Evolutionary conservation across 495 filamentous ascomycete genomes (phyloP).

Genomic region (Aspergillus avenaceus): DNA sequence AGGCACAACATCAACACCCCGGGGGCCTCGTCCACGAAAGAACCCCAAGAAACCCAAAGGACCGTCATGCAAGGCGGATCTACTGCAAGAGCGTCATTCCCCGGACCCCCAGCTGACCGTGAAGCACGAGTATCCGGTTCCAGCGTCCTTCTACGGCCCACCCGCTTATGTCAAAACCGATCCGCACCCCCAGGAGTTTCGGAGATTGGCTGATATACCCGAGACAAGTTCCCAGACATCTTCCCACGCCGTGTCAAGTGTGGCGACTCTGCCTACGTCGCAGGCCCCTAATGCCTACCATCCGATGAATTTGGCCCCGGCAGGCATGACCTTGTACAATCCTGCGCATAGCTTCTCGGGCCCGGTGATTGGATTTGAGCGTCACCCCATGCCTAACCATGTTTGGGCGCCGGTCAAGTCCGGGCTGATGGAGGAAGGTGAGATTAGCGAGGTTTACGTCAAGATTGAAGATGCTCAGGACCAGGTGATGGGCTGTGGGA

Average conservation of each 20-base stretch:
- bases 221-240: no score
- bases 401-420: constrained; percentile 12
- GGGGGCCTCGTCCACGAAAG: constrained; percentile 21
- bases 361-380: neutral
- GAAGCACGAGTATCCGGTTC: constrained; percentile 12
- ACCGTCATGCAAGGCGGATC: constrained; percentile 7
- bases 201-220: constrained; percentile 15
- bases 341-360: neutral
- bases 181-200: constrained; percentile 7
- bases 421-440: constrained; percentile 5
- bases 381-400: neutral
- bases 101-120: neutral
- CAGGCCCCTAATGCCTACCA: constrained; percentile 1
- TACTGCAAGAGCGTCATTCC: neutral
- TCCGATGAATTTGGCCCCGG: neutral
- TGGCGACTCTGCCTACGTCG: no score
- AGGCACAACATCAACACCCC: constrained; percentile 26
- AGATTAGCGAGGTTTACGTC: constrained; percentile 7
- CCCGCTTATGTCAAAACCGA: constrained; percentile 19
- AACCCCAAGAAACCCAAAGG: constrained; percentile 12
- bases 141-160: neutral
- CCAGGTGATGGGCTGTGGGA: neutral
- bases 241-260: no score
- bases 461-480: constrained; percentile 16
- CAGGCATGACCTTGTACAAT: constrained; percentile 5